Conservation (phyloP, 2,329 filamentous ascomycete species). For the Fusarium torreyae region DNA sequence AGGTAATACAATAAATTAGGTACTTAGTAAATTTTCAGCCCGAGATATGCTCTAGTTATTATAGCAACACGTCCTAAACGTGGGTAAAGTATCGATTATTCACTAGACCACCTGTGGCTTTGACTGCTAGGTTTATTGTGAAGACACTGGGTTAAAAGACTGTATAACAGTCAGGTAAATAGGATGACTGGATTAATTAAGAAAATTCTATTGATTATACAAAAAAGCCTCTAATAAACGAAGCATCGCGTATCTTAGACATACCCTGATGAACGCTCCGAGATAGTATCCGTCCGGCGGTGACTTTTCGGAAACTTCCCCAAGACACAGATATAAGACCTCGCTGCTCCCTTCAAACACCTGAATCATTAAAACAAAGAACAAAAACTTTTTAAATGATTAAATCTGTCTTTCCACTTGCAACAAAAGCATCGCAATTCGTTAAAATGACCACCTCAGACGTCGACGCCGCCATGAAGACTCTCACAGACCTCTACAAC, state of each 20-base stretch:
- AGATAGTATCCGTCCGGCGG: conserved; percentile 32
- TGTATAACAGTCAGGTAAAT: neutral
- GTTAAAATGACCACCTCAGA: conserved; percentile 26
- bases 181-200: neutral
- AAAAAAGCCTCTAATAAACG: neutral
- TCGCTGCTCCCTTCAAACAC: neutral
- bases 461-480: conserved; percentile 14
- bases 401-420: neutral
- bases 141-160: neutral
- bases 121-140: neutral
- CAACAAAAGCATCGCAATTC: neutral
- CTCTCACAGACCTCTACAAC: conserved; percentile 37
- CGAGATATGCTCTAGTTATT: too few relatives aligned
- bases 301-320: conserved; percentile 43
- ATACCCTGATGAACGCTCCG: conserved; percentile 19
- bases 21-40: too few relatives aligned
- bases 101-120: neutral
- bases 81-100: too few relatives aligned
- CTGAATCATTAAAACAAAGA: neutral
- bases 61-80: too few relatives aligned
- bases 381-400: neutral
- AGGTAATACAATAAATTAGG: too few relatives aligned
- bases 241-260: neutral
- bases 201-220: fast-evolving
- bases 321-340: conserved; percentile 10